These are phyloP conservation scores for Dionaea muscipula DNA, from an alignment of 179 eudicot genomes.

Conservation along the genomic window DNA sequence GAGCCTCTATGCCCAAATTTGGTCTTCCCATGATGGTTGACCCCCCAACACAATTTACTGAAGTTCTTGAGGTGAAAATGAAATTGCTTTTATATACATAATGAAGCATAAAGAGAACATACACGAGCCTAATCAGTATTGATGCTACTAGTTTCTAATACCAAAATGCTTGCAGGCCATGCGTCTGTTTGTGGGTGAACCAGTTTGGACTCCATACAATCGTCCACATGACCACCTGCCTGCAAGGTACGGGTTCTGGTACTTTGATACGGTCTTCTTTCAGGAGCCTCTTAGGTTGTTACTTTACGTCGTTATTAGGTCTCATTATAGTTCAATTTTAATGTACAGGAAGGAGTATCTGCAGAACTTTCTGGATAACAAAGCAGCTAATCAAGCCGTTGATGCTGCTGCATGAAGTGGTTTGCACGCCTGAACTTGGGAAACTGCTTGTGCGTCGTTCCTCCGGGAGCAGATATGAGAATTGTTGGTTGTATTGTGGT, in stretches of 20 bases:
- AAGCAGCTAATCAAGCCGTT: conserved; percentile 28
- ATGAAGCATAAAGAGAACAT: no score
- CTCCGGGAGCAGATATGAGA: no score
- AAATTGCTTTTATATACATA: no score
- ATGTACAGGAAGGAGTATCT: conserved; percentile 53
- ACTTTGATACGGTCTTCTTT: background rate
- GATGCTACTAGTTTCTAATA: conserved; percentile 17
- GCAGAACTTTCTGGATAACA: conserved; percentile 33
- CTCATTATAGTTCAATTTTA: background rate
- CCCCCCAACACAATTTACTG: no score
- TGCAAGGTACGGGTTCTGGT: conserved; percentile 31
- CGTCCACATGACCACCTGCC: conserved; percentile 56
- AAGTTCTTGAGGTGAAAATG: no score
- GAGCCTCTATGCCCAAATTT: no score
- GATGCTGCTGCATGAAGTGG: conserved; percentile 43
- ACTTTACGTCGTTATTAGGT: background rate
- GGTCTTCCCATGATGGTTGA: no score
- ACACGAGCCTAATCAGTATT: no score
- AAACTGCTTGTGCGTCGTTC: background rate
- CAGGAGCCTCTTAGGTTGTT: background rate
- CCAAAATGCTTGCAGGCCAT: conserved; percentile 35
- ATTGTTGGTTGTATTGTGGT: no score
- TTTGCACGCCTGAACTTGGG: background rate
- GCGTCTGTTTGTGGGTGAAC: conserved; percentile 68
- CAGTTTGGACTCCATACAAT: conserved; percentile 62